phyloP scores from a whole-genome alignment of 1,139 yeast genomes.

The Taphrina confusa region DNA sequence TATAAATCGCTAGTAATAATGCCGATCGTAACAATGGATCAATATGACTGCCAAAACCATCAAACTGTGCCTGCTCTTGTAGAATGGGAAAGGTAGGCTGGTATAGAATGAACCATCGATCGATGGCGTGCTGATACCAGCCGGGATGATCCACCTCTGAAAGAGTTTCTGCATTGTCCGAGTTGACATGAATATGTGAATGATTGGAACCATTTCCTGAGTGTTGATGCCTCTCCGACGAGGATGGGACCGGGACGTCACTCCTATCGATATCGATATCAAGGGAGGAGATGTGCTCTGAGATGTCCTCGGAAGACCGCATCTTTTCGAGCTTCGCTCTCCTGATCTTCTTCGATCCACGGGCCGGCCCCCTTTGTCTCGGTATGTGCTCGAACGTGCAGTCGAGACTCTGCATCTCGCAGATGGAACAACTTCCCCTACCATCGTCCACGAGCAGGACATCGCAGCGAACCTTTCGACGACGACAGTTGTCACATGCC shows the following conservation, averaged over 20 bases:
- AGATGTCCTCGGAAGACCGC: slow-evolving; percentile 5
- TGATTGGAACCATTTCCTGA: background rate
- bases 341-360: slow-evolving; percentile 6
- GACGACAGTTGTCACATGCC: slow-evolving; percentile 34
- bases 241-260: background rate
- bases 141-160: slow-evolving; percentile 1
- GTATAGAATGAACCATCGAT: slow-evolving; percentile 28
- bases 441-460: slow-evolving; percentile 6
- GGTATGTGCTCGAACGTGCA: slow-evolving; percentile 20
- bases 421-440: background rate
- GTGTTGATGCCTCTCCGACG: too few relatives aligned
- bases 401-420: slow-evolving; percentile 4
- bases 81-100: slow-evolving; percentile 32
- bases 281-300: background rate
- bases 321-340: background rate
- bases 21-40: slow-evolving; percentile 26
- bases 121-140: slow-evolving; percentile 27
- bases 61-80: background rate
- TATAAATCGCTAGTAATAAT: slow-evolving; percentile 23
- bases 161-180: background rate
- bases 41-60: background rate
- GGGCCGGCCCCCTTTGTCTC: slow-evolving; percentile 11
- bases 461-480: slow-evolving; percentile 34
- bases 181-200: too few relatives aligned
- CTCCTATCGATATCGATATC: background rate